Evolutionary conservation across 768 basidiomycete genomes (phyloP), one percentile per base, ranked within the genome.

Genomic region (Mrakia gelida): DNA sequence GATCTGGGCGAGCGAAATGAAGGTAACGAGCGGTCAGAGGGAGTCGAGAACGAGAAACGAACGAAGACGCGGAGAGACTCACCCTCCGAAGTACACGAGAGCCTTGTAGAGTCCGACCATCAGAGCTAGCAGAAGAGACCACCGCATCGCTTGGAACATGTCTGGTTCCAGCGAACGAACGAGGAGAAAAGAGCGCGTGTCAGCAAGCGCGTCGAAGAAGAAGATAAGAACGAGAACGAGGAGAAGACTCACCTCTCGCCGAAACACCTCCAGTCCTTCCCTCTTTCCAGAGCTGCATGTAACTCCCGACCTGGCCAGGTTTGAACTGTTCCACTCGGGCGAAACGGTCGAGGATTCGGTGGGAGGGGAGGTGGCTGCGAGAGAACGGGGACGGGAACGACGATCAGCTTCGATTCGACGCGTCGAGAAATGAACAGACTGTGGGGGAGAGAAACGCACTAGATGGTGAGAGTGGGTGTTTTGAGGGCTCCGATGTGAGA

Each of bases 401-500:
- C 26, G 45, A 38, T 34, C 28, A 32, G n/a, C 13, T 52, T 32
- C 18, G 16, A 34, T 52, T 32, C 18, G 16, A 34, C 43, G 30
- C 34, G 13, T 34, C 6, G 23, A 6, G n/a, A 41, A 54, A 15
- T 8, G 43, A 68, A 43, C n/a, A 0, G 7, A 49, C 8, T 3
- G 38, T 0, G 26, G 4, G 16, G n/a, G n/a, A 4, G n/a, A 3
- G 52, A 26, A 21, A 75, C 73, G n/a, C 18, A 78, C 77, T 79
- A 79, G 32, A 79, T 52, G 26, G 78, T 62, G 28, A 79, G 13
- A 21, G 78, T 79, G 23, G 78, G 78, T 18, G 78, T 75, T n/a
- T 56, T 54, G 23, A 79, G 78, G 11, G 78, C 78, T n/a, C 75
- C 75, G 30, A 79, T 32, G 43, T 76, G 62, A 2, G 68, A 34